Percentiles rank a stretch among this genome's conserved stretches.
phyloP scores from a whole-genome alignment of 192 early-diverging fungal species.

The Dimargaris verticillata region DNA sequence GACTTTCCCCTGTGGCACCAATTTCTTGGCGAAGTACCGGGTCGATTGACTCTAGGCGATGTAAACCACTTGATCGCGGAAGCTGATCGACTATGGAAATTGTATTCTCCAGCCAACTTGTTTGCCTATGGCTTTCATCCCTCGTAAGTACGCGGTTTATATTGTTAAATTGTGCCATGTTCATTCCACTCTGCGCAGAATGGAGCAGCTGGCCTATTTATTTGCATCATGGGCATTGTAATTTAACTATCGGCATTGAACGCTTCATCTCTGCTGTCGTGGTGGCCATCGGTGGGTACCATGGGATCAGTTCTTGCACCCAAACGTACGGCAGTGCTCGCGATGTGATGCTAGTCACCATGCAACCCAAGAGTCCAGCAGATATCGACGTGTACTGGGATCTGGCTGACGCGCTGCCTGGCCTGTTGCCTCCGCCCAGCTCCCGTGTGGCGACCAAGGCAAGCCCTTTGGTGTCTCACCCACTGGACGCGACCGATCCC shows the following conservation, averaged over 20 bases:
- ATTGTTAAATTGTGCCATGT: not conserved
- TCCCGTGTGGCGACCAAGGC: not conserved
- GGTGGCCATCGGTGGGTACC: too few relatives aligned
- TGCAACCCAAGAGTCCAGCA: too few relatives aligned
- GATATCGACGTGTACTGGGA: too few relatives aligned
- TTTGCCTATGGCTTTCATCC: slow-evolving; percentile 3
- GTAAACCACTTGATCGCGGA: not conserved
- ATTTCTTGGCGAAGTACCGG: not conserved
- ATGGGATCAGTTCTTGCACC: too few relatives aligned
- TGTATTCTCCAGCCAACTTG: not conserved
- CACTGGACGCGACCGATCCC: not conserved
- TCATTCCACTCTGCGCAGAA: not conserved
- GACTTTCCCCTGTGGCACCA: not conserved
- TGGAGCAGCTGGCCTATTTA: not conserved
- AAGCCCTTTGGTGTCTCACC: not conserved
- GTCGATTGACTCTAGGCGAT: not conserved
- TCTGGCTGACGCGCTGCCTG: too few relatives aligned
- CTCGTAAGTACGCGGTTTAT: not conserved
- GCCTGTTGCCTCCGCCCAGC: not conserved
- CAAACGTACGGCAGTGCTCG: too few relatives aligned
- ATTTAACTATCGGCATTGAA: not conserved
- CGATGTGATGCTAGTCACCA: too few relatives aligned
- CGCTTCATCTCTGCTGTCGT: too few relatives aligned
- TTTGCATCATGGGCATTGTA: not conserved
- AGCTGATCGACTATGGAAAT: not conserved